Evolutionary conservation across 805 yeast species (phyloP).

Genomic region (Saturnispora zaruensis): DNA sequence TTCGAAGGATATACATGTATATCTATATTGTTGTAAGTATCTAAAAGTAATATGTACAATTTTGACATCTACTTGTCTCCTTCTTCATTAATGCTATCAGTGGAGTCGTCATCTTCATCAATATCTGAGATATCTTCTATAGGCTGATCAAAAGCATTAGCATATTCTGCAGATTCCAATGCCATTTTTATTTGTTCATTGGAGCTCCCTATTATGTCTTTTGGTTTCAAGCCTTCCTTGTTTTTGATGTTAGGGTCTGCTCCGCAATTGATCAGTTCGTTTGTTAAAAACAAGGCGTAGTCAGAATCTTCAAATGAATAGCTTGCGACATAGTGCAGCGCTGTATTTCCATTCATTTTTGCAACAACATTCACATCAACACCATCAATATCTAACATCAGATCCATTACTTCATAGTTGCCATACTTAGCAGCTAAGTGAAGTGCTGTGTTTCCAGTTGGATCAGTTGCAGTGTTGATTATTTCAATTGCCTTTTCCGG

Average conservation of each 20-base stretch:
- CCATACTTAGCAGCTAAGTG: slow-evolving; percentile 81
- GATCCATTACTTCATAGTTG: slow-evolving; percentile 76
- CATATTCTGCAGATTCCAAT: slow-evolving; percentile 79
- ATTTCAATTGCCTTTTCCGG: slow-evolving; percentile 35
- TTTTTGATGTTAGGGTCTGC: slow-evolving; percentile 65
- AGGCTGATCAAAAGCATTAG: slow-evolving; percentile 37
- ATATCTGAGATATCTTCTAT: slow-evolving; percentile 31
- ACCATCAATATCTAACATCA: slow-evolving; percentile 76
- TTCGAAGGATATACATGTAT: background rate
- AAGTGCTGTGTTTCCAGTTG: slow-evolving; percentile 71
- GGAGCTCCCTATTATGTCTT: slow-evolving; percentile 50
- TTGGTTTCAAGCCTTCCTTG: slow-evolving; percentile 61
- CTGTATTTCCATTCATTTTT: slow-evolving; percentile 71
- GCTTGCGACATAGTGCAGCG: slow-evolving; percentile 77
- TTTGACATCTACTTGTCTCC: background rate
- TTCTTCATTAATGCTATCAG: background rate
- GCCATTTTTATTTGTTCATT: slow-evolving; percentile 49
- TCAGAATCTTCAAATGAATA: slow-evolving; percentile 77
- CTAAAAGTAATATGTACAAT: background rate
- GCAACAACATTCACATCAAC: slow-evolving; percentile 82
- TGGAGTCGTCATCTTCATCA: slow-evolving; percentile 25
- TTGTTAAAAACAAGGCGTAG: slow-evolving; percentile 70
- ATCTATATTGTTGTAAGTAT: background rate
- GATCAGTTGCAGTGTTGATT: slow-evolving; percentile 63
- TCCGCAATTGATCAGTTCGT: slow-evolving; percentile 84